phyloP scores from a whole-genome alignment of 768 basidiomycete species.

The Tubosaeta sp. region DNA sequence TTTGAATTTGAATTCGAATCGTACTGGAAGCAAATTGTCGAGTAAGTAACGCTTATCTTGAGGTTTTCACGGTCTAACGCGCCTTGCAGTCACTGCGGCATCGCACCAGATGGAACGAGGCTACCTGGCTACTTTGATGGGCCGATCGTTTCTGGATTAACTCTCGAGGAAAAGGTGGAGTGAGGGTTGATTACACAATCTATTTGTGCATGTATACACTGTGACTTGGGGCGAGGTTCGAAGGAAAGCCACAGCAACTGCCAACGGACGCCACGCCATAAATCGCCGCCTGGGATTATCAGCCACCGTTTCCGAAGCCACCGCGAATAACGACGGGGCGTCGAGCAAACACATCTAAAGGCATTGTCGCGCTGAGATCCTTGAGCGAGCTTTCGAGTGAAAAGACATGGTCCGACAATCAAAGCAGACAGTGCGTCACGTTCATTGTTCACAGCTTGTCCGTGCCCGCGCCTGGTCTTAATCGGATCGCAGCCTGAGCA shows the following conservation, averaged over 20 bases:
- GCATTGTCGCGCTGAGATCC: conserved; percentile 12
- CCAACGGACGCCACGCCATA: conserved; percentile 24
- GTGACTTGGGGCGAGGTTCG: conserved; percentile 7
- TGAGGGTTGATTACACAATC: conserved; percentile 20
- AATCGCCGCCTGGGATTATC: conserved; percentile 24
- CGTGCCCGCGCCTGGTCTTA: neutral
- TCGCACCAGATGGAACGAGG: conserved; percentile 54
- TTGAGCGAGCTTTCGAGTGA: conserved; percentile 9
- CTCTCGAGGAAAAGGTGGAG: neutral
- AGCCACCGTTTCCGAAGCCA: conserved; percentile 15
- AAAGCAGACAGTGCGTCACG: conserved; percentile 32
- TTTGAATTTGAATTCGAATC: conserved; percentile 68
- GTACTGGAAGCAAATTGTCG: conserved; percentile 78
- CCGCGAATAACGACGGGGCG: conserved; percentile 2
- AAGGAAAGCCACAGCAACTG: conserved; percentile 10
- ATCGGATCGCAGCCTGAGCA: conserved; percentile 32
- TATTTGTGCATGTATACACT: conserved; percentile 19
- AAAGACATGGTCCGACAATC: conserved; percentile 30
- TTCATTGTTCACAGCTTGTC: conserved; percentile 7
- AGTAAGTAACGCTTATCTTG: conserved; percentile 39
- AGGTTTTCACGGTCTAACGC: neutral
- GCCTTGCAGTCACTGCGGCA: conserved; percentile 46
- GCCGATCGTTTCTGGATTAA: conserved; percentile 2
- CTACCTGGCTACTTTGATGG: conserved; percentile 30
- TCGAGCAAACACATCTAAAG: conserved; percentile 4